Percentiles rank a stretch among this genome's conserved stretches.
Evolutionary conservation across 352 stramenopile species (phyloP).

Genomic region (Phytophthora europaea): DNA sequence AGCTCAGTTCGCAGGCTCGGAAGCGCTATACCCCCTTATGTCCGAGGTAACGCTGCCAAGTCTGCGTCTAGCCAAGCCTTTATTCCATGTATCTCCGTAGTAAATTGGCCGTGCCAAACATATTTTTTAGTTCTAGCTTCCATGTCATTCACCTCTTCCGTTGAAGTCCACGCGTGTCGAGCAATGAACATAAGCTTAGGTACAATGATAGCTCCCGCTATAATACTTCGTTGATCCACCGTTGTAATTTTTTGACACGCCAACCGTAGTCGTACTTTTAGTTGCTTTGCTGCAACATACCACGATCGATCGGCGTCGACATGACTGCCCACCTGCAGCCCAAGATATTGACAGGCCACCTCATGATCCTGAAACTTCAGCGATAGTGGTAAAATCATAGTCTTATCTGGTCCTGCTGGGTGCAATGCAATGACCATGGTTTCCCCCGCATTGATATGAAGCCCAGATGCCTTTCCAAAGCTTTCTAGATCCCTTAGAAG

Average conservation of each 20-base stretch:
- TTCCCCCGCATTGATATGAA: background rate
- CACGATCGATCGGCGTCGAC: background rate
- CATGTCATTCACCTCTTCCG: background rate
- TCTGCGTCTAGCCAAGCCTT: background rate
- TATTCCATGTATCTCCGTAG: background rate
- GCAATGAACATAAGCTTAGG: conserved; percentile 1
- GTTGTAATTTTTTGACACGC: background rate
- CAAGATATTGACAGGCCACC: too few relatives aligned
- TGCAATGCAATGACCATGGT: background rate
- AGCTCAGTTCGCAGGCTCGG: background rate
- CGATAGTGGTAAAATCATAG: background rate
- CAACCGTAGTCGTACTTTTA: background rate
- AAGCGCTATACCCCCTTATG: background rate
- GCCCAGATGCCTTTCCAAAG: background rate
- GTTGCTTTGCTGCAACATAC: background rate
- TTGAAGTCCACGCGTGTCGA: background rate
- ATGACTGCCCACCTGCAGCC: background rate
- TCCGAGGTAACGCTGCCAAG: background rate
- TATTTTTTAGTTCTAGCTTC: background rate
- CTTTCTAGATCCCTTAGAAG: background rate
- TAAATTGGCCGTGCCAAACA: background rate
- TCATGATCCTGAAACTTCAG: background rate
- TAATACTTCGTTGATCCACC: background rate
- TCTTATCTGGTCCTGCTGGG: background rate
- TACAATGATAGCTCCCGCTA: background rate